Evolutionary conservation across 2,329 filamentous ascomycete species (phyloP), one percentile per base, ranked within the genome.

Genomic region (Clarireedia monteithiana): DNA sequence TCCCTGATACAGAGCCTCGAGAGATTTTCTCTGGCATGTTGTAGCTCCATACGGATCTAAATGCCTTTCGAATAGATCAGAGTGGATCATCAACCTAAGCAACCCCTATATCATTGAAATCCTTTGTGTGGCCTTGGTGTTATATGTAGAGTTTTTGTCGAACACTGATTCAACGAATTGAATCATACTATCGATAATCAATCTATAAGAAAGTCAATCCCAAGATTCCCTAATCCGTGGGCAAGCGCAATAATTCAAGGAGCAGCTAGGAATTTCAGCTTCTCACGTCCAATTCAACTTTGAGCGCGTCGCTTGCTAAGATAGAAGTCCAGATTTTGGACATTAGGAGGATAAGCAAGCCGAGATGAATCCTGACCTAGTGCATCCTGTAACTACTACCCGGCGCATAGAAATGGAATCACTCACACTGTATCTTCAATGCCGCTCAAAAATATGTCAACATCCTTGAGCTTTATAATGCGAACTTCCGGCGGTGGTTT

Each of bases 391-490:
- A 34, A 12, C 9, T 34, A 12, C 2, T 1, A 27, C 4, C 9
- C 15, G 42, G 6, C 1, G 6, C n/a, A 48, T 4, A 15, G 14
- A n/a, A 10, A 5, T 10, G 6, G 36, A 5, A 15, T 17, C 0
- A 39, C 50, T 48, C 38, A 53, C 50, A 20, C 34, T 20, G 20
- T 14, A 5, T n/a, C n/a, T 27, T 4, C 10, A 9, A 48, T 9
- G 4, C 15, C 30, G 26, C 20, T 17, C 20, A 53, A 6, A 20
- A 14, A 12, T 12, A 34, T 34, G 4, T 34, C 30, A 4, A 50
- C 6, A 24, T 55, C 53, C 34, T 30, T 17, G 10, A 55, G 44
- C 47, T 55, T 55, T 15, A 50, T 27, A 27, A 55, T 38, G 2
- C 53, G 38, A 10, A 55, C 53, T 24, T 55, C 38, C 5, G 53